These are phyloP conservation scores for Oenanthe sinensis DNA, from an alignment of 129 eudicot genomes.

Conservation along the genomic window DNA sequence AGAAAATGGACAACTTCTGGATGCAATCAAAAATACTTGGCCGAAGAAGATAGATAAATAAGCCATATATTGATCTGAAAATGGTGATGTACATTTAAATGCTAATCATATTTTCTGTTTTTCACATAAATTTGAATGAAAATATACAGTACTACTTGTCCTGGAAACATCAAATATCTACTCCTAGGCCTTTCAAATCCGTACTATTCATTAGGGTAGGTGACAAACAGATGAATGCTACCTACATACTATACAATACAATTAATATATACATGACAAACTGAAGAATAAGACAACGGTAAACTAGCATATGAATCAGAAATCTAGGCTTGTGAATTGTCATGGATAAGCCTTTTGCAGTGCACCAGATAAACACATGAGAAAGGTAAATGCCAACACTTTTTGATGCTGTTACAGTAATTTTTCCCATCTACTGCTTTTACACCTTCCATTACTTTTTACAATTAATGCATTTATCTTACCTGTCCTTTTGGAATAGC, in stretches of 20 bases:
- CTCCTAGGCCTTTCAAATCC: neutral
- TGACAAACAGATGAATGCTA: constrained; percentile 8
- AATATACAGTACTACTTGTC: neutral
- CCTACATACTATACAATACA: neutral
- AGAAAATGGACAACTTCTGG: neutral
- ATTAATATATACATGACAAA: neutral
- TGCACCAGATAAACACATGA: constrained; percentile 18
- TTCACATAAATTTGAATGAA: neutral
- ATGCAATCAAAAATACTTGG: neutral
- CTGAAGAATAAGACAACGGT: constrained; percentile 7
- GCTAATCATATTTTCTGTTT: neutral
- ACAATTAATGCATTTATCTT: neutral
- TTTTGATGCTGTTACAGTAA: neutral
- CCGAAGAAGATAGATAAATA: neutral
- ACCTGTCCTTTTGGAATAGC: neutral
- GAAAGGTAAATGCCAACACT: constrained; percentile 12
- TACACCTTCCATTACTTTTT: neutral
- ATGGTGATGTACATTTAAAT: neutral
- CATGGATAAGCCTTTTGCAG: constrained; percentile 6
- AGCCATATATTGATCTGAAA: neutral
- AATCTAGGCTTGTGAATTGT: constrained; percentile 1
- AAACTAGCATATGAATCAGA: neutral
- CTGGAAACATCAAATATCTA: neutral
- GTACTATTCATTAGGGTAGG: constrained; percentile 6
- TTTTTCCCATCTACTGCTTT: neutral